Conservation (phyloP, 495 filamentous ascomycete genomes). For the Penicillium macrosclerotiorum region DNA sequence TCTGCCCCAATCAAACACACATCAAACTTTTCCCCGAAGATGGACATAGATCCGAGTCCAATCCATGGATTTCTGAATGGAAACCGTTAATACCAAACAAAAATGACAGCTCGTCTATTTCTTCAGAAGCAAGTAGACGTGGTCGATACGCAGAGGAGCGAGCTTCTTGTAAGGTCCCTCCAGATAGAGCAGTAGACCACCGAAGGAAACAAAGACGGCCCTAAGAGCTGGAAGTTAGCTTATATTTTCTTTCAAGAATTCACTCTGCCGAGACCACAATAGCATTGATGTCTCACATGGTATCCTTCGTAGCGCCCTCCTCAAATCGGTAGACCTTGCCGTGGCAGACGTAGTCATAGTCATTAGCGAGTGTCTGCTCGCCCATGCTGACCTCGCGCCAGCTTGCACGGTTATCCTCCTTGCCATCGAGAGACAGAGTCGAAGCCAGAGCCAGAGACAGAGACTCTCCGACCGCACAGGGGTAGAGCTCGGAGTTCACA, state of each 20-base stretch:
- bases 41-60: background rate
- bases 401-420: conserved; percentile 58
- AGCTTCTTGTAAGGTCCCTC: conserved; percentile 96
- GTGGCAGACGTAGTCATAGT: conserved; percentile 95
- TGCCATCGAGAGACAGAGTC: conserved; percentile 82
- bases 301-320: conserved; percentile 73
- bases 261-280: background rate
- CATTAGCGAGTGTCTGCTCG: conserved; percentile 79
- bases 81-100: conserved; percentile 7
- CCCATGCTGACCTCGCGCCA: conserved; percentile 76
- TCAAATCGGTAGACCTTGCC: conserved; percentile 98
- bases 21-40: conserved; percentile 12
- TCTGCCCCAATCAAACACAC: conserved; percentile 15
- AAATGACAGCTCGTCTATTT: conserved; percentile 52
- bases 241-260: background rate
- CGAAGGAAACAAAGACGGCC: conserved; percentile 89
- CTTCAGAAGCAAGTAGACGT: conserved; percentile 91
- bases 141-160: conserved; percentile 82
- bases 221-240: conserved; percentile 44
- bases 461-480: conserved; percentile 65
- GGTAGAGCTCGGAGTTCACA: conserved; percentile 92
- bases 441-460: conserved; percentile 77
- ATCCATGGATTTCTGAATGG: background rate
- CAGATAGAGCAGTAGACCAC: conserved; percentile 82
- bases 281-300: conserved; percentile 64